Conservation (phyloP, 164 flowering plant species). For the Liriodendron chinense region DNA sequence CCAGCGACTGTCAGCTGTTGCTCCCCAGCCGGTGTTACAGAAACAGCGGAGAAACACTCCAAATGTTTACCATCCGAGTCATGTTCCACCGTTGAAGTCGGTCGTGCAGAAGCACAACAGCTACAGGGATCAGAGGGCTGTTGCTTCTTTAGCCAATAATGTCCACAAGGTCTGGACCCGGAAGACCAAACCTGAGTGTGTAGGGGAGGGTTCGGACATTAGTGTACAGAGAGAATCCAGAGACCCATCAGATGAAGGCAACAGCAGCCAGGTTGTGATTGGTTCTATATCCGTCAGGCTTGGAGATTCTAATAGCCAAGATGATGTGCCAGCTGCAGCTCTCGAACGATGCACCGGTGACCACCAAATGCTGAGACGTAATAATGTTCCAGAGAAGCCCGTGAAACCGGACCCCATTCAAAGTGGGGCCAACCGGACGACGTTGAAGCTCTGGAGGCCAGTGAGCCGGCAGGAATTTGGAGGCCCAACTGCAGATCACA, state of each 20-base stretch:
- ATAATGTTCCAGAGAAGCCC: slow-evolving; percentile 28
- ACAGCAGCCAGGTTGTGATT: slow-evolving; percentile 54
- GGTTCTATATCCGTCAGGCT: slow-evolving; percentile 74
- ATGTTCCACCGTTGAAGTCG: slow-evolving; percentile 31
- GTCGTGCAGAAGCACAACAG: slow-evolving; percentile 39
- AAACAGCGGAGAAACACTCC: slow-evolving; percentile 32
- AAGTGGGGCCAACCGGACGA: slow-evolving; percentile 22
- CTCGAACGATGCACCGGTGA: slow-evolving; percentile 24
- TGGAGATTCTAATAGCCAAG: slow-evolving; percentile 24
- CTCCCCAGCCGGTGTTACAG: slow-evolving; percentile 31
- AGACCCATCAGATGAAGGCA: slow-evolving; percentile 25
- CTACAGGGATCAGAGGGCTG: slow-evolving; percentile 30
- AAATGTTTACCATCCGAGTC: slow-evolving; percentile 40
- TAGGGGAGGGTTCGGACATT: slow-evolving; percentile 23
- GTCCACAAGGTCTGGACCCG: slow-evolving; percentile 61
- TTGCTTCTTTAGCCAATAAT: slow-evolving; percentile 16
- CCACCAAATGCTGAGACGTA: slow-evolving; percentile 25
- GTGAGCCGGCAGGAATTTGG: slow-evolving; percentile 44
- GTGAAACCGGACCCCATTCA: slow-evolving; percentile 31
- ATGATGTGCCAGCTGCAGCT: slow-evolving; percentile 13
- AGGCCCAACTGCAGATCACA: slow-evolving; percentile 17
- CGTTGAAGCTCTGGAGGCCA: slow-evolving; percentile 57
- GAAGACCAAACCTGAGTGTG: slow-evolving; percentile 43
- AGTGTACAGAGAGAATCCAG: slow-evolving; percentile 21
- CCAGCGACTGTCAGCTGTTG: slow-evolving; percentile 14